Evolutionary conservation across 1,284 basidiomycete genomes (phyloP), one percentile per base, ranked within the genome.

Genomic region (Athelia psychrophila): DNA sequence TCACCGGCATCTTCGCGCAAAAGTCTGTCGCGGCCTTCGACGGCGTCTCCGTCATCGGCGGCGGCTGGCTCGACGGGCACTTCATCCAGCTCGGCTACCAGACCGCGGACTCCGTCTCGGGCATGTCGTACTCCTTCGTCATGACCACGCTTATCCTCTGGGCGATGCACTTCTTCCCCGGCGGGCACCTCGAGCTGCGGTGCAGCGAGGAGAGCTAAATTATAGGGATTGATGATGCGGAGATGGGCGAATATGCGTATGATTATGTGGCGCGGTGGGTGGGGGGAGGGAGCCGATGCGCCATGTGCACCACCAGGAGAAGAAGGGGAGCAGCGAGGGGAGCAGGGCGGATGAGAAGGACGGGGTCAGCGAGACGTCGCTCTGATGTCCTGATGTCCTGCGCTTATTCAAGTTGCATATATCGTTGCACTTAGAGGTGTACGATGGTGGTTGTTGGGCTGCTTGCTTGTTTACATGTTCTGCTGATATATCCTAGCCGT

Each of bases 231-330:
- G 96, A 98, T 68, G 93, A 97, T 64, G 83, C 86, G 13, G 92
- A 95, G 74, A 88, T 97, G 78, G 95, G 95, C 62, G 95, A 98
- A 72, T 93, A 86, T 60, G 90, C 90, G n/a, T 93, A 94, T 67
- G 91, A 95, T 72, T 94, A 92, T 60, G 90, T 91, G 58, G 49
- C 18, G 60, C 55, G 9, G 30, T 32, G 4, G 58, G 60, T 20
- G 64, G 63, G 15, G 54, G 47, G 3, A 30, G 60, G 15, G 64
- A 64, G 46, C 62, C 64, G 3, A 56, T 60, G 6, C 62, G 62
- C 32, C 55, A 65, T 51, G 33, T n/a, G n/a, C n/a, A n/a, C n/a
- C n/a, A n/a, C n/a, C n/a, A n/a, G n/a, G n/a, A n/a, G n/a, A n/a
- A n/a, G n/a, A n/a, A n/a, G n/a, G n/a, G n/a, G n/a, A n/a, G n/a